Evolutionary conservation across 2,329 filamentous ascomycete genomes (phyloP), one percentile per base, ranked within the genome.

Genomic region (Pseudofabraea citricarpa): DNA sequence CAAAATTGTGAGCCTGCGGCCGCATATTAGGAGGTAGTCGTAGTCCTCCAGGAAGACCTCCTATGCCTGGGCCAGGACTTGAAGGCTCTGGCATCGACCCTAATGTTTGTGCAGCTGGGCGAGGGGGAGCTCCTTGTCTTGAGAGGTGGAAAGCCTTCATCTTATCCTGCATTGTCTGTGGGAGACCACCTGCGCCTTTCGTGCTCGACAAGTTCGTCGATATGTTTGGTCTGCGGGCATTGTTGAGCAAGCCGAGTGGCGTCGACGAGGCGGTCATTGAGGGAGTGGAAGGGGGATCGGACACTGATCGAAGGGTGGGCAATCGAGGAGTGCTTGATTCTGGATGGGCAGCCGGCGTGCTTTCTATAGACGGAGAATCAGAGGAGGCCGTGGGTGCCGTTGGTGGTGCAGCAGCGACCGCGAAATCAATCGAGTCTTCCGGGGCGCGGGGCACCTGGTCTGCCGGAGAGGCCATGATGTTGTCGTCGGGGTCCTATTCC

Each of bases 231-330:
- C 76, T 71, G 46, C 80, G 70, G 4, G 77, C 79, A 52, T 68
- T 78, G 63, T 83, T 89, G 57, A 95, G 70, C 45, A 87, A 77
- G 31, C 89, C 89, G 4, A 90, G 71, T 31, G 87, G 83, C 21
- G 85, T 93, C n/a, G 90, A 95, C n/a, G 82, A 90, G 6, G 85
- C 69, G 44, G 79, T 87, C 80, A 95, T 90, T 45, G 67, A 64
- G 19, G 65, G 64, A 22, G 69, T 59, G 43, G 68, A 70, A 51
- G 72, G 68, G 16, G 81, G 68, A 39, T 83, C 77, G 42, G 81
- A 80, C 16, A 77, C 64, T 36, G 79, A 77, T 54, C 81, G 77
- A 32, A 81, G 63, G 5, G 79, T 78, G 16, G 79, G 73, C 45
- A 82, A 58, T 62, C 80, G 66, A 61, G 75, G 69, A 27, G 54